Conservation (phyloP, 306 rosid genomes). For the Cotoneaster glaucophyllus region DNA sequence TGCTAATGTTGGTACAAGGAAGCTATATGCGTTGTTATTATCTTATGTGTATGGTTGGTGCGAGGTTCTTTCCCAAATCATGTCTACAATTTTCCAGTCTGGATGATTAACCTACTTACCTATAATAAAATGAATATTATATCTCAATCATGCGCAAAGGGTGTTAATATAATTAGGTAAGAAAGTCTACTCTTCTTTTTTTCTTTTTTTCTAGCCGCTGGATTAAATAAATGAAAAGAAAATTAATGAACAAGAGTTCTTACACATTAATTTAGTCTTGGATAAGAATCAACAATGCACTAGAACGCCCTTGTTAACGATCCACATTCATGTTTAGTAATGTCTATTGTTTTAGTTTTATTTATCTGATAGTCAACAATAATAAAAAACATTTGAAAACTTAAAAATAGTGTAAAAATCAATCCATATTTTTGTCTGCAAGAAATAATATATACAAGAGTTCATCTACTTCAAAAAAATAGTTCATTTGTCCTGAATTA, state of each 20-base stretch:
- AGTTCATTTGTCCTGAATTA: neutral
- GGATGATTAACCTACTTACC: slow-evolving; percentile 13
- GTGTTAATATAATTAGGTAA: neutral
- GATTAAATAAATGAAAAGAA: no score
- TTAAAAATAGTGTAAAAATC: neutral
- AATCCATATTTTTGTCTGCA: neutral
- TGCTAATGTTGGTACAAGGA: slow-evolving; percentile 10
- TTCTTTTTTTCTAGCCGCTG: no score
- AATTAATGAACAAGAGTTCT: no score
- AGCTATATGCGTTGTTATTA: slow-evolving; percentile 5
- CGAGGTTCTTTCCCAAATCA: neutral
- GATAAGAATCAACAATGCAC: no score
- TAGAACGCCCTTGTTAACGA: no score
- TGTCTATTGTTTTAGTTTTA: neutral
- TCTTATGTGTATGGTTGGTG: slow-evolving; percentile 1
- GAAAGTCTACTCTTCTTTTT: no score
- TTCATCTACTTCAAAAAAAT: neutral
- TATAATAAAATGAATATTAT: neutral
- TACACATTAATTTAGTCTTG: no score
- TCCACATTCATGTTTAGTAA: no score
- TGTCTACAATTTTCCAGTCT: neutral
- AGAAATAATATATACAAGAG: neutral
- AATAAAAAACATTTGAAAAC: no score
- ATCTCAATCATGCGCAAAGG: neutral
- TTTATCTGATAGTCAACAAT: neutral